phyloP scores from a whole-genome alignment of 768 basidiomycete genomes.

The Rhodocollybia butyracea region DNA sequence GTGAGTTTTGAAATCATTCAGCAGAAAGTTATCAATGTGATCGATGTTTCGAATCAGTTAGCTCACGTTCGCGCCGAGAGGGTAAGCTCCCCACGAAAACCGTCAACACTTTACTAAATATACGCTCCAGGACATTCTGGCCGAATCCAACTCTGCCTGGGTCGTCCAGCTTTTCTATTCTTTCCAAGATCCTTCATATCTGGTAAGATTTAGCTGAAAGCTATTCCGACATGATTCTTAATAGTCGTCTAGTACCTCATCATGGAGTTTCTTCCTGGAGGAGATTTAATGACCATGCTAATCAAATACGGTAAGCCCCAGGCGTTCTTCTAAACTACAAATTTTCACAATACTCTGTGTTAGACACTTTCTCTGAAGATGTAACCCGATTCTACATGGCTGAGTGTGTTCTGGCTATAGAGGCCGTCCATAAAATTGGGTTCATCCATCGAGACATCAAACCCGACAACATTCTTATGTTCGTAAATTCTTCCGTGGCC shows the following conservation, averaged over 20 bases:
- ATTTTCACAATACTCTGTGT: no score
- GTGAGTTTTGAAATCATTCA: constrained; percentile 35
- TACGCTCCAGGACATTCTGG: constrained; percentile 92
- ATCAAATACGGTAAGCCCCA: constrained; percentile 99
- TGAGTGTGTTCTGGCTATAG: constrained; percentile 96
- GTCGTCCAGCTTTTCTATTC: constrained; percentile 97
- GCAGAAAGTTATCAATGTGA: not conserved
- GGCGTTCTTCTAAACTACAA: no score
- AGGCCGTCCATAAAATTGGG: constrained; percentile 94
- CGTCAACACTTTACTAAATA: no score
- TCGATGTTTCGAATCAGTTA: constrained; percentile 51
- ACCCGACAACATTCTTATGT: constrained; percentile 86
- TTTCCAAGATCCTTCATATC: constrained; percentile 91
- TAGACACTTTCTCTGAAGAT: constrained; percentile 97
- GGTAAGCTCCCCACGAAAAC: no score
- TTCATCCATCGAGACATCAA: constrained; percentile 99
- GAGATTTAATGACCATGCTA: constrained; percentile 99
- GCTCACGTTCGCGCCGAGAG: constrained; percentile 98
- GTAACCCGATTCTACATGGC: constrained; percentile 98
- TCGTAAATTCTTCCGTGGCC: constrained; percentile 24
- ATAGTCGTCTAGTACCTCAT: no score
- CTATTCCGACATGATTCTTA: no score
- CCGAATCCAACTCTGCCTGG: constrained; percentile 94
- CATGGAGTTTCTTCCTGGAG: constrained; percentile 99
- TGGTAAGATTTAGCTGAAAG: no score